phyloP scores from a whole-genome alignment of 768 basidiomycete genomes.

The Mycena amicta region DNA sequence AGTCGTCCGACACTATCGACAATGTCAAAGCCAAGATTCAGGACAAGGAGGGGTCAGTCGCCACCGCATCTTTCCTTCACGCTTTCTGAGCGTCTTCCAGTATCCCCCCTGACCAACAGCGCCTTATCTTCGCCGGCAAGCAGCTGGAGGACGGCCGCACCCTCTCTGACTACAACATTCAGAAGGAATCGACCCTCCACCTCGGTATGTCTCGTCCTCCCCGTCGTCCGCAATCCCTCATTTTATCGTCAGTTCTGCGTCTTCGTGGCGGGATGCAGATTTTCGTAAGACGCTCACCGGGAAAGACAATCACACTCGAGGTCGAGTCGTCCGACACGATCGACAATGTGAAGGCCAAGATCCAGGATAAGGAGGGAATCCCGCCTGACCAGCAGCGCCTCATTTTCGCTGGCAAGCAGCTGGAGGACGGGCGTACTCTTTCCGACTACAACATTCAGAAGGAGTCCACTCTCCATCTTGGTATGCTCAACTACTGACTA shows the following conservation, averaged over 20 bases:
- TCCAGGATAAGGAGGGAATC: conserved; percentile 21
- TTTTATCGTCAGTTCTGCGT: conserved; percentile 43
- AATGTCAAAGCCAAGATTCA: conserved; percentile 77
- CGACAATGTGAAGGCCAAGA: conserved; percentile 23
- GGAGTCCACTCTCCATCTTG: not conserved
- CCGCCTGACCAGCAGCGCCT: conserved; percentile 21
- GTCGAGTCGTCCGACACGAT: conserved; percentile 51
- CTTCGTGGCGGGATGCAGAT: conserved; percentile 19
- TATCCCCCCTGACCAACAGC: conserved; percentile 41
- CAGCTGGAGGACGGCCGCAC: conserved; percentile 88
- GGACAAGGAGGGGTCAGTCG: conserved; percentile 76
- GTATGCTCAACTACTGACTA: not conserved
- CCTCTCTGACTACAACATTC: conserved; percentile 68
- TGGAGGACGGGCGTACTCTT: conserved; percentile 21
- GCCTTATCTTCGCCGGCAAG: conserved; percentile 86
- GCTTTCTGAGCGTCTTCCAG: not conserved
- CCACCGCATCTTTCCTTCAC: conserved; percentile 51
- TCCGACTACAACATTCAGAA: conserved; percentile 24
- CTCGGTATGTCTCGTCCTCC: conserved; percentile 58
- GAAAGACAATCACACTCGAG: conserved; percentile 65
- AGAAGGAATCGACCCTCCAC: conserved; percentile 62
- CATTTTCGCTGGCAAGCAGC: conserved; percentile 21
- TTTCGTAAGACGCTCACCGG: conserved; percentile 54
- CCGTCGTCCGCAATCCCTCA: too few species aligned
- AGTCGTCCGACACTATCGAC: conserved; percentile 74